Evolutionary conservation across 2,329 filamentous ascomycete species (phyloP), one percentile per base, ranked within the genome.

Genomic region (Simplicillium sp.): DNA sequence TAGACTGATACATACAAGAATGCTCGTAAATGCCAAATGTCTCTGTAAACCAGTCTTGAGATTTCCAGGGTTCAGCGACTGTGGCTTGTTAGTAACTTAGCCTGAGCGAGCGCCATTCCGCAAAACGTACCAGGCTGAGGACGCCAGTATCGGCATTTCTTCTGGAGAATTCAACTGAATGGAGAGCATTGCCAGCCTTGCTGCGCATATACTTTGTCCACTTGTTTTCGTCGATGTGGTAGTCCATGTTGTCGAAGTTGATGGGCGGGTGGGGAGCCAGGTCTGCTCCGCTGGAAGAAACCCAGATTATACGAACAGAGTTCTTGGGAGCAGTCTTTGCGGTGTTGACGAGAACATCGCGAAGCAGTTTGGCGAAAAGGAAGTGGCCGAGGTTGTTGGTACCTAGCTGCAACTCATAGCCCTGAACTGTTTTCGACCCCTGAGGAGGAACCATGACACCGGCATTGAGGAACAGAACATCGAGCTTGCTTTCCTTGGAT

Each of bases 391-490:
- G 46, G 38, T 60, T 57, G 39, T 62, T 62, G 2, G 54, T 54
- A 18, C 59, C 59, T 25, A 62, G 56, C 46, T 62, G 59, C 18
- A 61, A 52, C 45, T 62, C 59, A 39, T 61, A 56, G 11, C 53
- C 50, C 36, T 62, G 59, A 3, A 51, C 52, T 8, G 62, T 63
- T 47, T 53, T 54, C 38, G 49, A 55, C 3, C 56, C 60, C 25
- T 48, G 46, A 1, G 64, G 61, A 2, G 59, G 51, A 7, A 48
- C 49, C 51, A 62, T 62, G 34, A 64, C 49, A 12, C 52, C 61
- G 1, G 62, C 61, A 48, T 65, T 65, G 43, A 64, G 54, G 44
- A 59, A 52, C 25, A 64, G 42, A 4, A 60, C 52, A 42, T 64
- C 57, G 11, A 65, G 46, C 15, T 48, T 47, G 7, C 36, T 36